Conservation (phyloP, 129 eudicot genomes). For the Kitagawia praeruptora region DNA sequence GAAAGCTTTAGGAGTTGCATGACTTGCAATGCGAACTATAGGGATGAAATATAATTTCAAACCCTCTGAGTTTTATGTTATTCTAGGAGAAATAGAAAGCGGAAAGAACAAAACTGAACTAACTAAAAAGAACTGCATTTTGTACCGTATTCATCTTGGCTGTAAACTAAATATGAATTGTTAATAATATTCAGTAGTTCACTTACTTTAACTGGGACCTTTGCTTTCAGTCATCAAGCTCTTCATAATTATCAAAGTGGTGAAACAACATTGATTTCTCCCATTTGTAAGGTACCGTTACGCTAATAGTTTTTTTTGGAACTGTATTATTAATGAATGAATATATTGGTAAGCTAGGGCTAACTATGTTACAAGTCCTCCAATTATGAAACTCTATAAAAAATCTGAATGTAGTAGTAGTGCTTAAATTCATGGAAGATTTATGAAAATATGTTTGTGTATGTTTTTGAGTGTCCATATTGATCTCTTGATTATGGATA, state of each 20-base stretch:
- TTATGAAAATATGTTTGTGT: no score
- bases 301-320: background rate
- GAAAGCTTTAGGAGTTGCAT: background rate
- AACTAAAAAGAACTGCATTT: background rate
- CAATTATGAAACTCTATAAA: no score
- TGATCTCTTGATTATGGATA: no score
- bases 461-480: no score
- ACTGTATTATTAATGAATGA: background rate
- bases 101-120: background rate
- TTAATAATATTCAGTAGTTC: background rate
- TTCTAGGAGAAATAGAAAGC: background rate
- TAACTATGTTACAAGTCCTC: no score
- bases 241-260: constrained; percentile 65
- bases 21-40: background rate
- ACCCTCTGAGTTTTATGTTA: background rate
- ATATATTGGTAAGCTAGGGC: no score
- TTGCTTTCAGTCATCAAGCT: constrained; percentile 55
- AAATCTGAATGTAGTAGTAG: no score
- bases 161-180: background rate
- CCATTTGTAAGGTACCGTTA: constrained; percentile 71
- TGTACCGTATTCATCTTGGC: background rate
- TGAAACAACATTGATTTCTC: constrained; percentile 60
- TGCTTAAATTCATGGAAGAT: no score
- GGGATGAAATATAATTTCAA: background rate
- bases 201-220: background rate